Evolutionary conservation across 352 stramenopile genomes (phyloP).

Genomic region (Pythium guiyangense): DNA sequence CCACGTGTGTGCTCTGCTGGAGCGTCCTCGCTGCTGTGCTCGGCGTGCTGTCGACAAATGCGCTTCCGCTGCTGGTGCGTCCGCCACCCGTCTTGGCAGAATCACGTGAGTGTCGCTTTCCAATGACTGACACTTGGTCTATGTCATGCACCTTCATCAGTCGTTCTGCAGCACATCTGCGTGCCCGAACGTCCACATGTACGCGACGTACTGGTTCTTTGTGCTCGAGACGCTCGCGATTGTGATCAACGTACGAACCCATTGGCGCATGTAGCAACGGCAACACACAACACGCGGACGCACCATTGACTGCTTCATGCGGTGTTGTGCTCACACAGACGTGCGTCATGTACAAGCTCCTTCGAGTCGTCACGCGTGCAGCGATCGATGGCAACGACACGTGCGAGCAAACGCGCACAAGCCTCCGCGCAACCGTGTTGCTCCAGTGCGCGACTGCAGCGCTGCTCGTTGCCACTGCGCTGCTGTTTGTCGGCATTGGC

Average conservation of each 20-base stretch:
- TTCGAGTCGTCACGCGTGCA: constrained; percentile 10
- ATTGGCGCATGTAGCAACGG: not conserved
- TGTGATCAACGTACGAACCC: constrained; percentile 34
- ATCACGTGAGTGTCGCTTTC: not conserved
- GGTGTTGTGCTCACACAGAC: constrained; percentile 23
- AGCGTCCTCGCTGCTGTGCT: constrained; percentile 17
- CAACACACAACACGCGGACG: too few species aligned
- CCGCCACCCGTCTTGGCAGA: too few species aligned
- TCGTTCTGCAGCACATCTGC: constrained; percentile 27
- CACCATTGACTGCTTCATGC: too few species aligned
- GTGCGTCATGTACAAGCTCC: constrained; percentile 27
- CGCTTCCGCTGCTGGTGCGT: constrained; percentile 35
- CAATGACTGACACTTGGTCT: not conserved
- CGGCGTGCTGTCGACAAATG: constrained; percentile 34
- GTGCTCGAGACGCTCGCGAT: constrained; percentile 29
- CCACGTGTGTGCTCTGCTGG: constrained; percentile 6
- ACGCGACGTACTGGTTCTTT: constrained; percentile 37
- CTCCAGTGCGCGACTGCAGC: constrained; percentile 19
- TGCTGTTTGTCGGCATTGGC: constrained; percentile 21
- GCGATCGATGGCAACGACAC: not conserved
- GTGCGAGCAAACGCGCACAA: constrained; percentile 1
- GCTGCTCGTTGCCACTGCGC: constrained; percentile 16
- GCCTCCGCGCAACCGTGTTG: constrained; percentile 15
- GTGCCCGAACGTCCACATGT: constrained; percentile 22
- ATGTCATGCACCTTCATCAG: constrained; percentile 9